These are phyloP conservation scores for Sporothrix dimorphospora DNA, from an alignment of 2,329 filamentous ascomycete species.

Conservation along the genomic window DNA sequence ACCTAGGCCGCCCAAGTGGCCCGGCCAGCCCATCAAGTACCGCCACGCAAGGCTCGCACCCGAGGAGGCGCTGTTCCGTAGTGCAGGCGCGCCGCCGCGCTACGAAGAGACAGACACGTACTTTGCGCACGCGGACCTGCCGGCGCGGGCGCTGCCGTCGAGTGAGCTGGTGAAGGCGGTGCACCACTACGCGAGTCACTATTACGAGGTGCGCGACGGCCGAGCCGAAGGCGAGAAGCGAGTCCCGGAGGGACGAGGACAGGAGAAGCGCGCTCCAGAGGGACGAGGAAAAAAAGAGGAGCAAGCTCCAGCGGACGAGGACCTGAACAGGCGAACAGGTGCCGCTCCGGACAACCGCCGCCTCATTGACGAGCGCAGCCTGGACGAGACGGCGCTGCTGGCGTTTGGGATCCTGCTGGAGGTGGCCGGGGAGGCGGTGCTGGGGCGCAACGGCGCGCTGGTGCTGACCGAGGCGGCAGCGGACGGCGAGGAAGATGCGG, in stretches of 20 bases:
- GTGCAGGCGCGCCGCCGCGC: slow-evolving; percentile 64
- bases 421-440: slow-evolving; percentile 63
- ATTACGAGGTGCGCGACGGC: slow-evolving; percentile 56
- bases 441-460: slow-evolving; percentile 69
- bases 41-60: slow-evolving; percentile 56
- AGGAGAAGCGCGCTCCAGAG: slow-evolving; percentile 28
- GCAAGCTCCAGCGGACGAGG: slow-evolving; percentile 8
- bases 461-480: slow-evolving; percentile 67
- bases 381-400: slow-evolving; percentile 78
- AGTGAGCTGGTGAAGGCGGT: slow-evolving; percentile 71
- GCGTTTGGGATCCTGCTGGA: slow-evolving; percentile 76
- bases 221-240: not conserved
- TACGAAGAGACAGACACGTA: slow-evolving; percentile 75
- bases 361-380: slow-evolving; percentile 58
- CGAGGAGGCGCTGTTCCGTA: slow-evolving; percentile 72
- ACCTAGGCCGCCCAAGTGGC: slow-evolving; percentile 18
- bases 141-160: slow-evolving; percentile 57
- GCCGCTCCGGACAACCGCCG: slow-evolving; percentile 27
- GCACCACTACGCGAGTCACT: slow-evolving; percentile 69
- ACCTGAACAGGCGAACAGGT: not conserved
- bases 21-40: not conserved
- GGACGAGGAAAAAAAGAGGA: not conserved
- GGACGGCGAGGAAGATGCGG: slow-evolving; percentile 32
- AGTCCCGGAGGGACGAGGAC: slow-evolving; percentile 22
- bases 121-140: slow-evolving; percentile 63